Evolutionary conservation across 306 rosid genomes (phyloP).

Genomic region (Dicorynia guianensis): DNA sequence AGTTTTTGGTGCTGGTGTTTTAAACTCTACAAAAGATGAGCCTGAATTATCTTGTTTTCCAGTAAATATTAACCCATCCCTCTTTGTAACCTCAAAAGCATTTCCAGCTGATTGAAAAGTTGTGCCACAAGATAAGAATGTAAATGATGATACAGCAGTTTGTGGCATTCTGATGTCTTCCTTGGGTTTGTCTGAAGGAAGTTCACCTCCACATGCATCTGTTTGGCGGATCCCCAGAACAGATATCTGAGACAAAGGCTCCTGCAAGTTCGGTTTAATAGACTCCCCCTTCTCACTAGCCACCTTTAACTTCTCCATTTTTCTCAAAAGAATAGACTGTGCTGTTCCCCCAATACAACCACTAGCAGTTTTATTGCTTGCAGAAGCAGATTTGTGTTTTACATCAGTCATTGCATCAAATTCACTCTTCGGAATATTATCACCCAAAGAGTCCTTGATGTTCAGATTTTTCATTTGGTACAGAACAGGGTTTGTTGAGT

Average conservation of each 20-base stretch:
- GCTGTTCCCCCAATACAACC: conserved; percentile 42
- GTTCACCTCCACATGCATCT: conserved; percentile 36
- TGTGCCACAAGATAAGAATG: conserved; percentile 36
- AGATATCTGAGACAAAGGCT: conserved; percentile 41
- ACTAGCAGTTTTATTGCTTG: conserved; percentile 25
- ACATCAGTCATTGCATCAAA: conserved; percentile 31
- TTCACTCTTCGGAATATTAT: conserved; percentile 32
- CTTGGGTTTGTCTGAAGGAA: conserved; percentile 31
- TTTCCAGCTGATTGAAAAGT: conserved; percentile 50
- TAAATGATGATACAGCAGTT: conserved; percentile 44
- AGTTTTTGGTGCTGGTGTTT: conserved; percentile 53
- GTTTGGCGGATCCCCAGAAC: conserved; percentile 36
- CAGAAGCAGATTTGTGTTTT: conserved; percentile 21
- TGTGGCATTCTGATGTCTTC: conserved; percentile 44
- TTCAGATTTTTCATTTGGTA: conserved; percentile 65
- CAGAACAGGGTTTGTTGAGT: conserved; percentile 47
- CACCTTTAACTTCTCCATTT: conserved; percentile 57
- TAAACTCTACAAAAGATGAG: conserved; percentile 63
- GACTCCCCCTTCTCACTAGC: conserved; percentile 40
- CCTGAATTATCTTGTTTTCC: conserved; percentile 55
- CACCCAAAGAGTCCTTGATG: conserved; percentile 46
- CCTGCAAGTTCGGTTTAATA: conserved; percentile 41
- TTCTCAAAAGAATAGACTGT: conserved; percentile 46
- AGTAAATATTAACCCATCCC: conserved; percentile 55
- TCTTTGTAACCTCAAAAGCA: conserved; percentile 43